phyloP scores from a whole-genome alignment of 352 stramenopile genomes.

The Plasmopara muralis region DNA sequence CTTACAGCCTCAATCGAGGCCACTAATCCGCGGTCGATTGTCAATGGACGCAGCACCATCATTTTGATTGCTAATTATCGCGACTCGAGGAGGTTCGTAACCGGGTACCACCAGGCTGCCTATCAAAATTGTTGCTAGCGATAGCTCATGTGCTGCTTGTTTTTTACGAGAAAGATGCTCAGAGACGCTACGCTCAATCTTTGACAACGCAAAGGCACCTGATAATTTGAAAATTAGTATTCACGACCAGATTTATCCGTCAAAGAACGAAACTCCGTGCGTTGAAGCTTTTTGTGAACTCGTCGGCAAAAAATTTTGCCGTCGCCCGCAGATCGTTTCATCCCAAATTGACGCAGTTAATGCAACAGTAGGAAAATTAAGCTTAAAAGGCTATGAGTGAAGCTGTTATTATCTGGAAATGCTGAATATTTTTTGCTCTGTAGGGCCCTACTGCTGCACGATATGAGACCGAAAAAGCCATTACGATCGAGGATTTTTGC shows the following conservation, averaged over 20 bases:
- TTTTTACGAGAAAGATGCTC: conserved; percentile 32
- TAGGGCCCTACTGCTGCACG: conserved; percentile 63
- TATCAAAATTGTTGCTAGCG: neutral
- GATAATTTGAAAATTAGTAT: conserved; percentile 57
- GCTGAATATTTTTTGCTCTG: conserved; percentile 3
- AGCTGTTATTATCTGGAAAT: conserved; percentile 6
- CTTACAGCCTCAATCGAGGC: conserved; percentile 5
- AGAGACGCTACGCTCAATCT: conserved; percentile 76
- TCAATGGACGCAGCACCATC: conserved; percentile 67
- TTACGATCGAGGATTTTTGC: conserved; percentile 75
- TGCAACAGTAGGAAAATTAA: conserved; percentile 37
- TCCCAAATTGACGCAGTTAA: conserved; percentile 61
- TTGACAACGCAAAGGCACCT: conserved; percentile 54
- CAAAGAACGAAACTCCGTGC: conserved; percentile 58
- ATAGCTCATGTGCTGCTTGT: conserved; percentile 5
- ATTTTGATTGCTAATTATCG: conserved; percentile 78
- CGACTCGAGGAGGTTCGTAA: conserved; percentile 50
- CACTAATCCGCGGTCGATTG: conserved; percentile 26
- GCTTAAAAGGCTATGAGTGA: neutral
- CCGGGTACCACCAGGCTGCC: neutral
- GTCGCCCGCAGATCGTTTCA: conserved; percentile 55
- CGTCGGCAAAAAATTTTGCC: conserved; percentile 52
- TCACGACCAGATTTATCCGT: conserved; percentile 67
- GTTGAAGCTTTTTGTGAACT: conserved; percentile 62
- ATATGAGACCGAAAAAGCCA: conserved; percentile 71